Evolutionary conservation across 345 rosid species (phyloP), one percentile per base, ranked within the genome.

Genomic region (Ceriops zippeliana): DNA sequence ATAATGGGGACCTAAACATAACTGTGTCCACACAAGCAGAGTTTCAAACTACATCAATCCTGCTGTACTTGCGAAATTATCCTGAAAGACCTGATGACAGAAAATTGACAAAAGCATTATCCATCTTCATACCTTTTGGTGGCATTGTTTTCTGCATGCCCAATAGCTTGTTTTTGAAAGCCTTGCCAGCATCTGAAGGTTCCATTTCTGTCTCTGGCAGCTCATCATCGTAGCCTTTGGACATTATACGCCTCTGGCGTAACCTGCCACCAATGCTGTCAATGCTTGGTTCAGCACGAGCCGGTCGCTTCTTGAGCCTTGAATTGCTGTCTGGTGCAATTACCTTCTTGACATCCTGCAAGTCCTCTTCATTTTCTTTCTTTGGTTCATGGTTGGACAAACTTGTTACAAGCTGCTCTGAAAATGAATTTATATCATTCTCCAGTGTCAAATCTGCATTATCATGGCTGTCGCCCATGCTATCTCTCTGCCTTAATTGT

Each of bases 401-500:
- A 47, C 10, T 30, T 13, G 20, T 28, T 9, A 5, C 20, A 7
- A 27, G 15, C 32, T 31, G 46, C 72, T 63, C 5, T 30, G 57
- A 49, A 54, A 54, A 31, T 26, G n/a, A 54, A 42, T 8, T 30
- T 30, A n/a, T 54, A 22, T n/a, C 74, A 62, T n/a, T 70, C 20
- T 31, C 34, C 53, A 7, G 52, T 21, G 8, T 24, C 20, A 21
- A 37, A 66, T 68, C 15, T 21, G 21, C 65, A 22, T 62, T 67
- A 64, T 67, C 27, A n/a, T 8, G 32, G 61, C 62, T 69, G 60
- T 26, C 67, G 63, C 17, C 49, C 38, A 22, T 38, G 65, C 38
- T 71, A 42, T 69, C 85, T 53, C 83, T 72, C 66, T 53, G 83
- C 59, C 87, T 76, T 28, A 84, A 70, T 80, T 90, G 80, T 76